Evolutionary conservation across 306 rosid genomes (phyloP).

Genomic region (apple (Malus domestica)): DNA sequence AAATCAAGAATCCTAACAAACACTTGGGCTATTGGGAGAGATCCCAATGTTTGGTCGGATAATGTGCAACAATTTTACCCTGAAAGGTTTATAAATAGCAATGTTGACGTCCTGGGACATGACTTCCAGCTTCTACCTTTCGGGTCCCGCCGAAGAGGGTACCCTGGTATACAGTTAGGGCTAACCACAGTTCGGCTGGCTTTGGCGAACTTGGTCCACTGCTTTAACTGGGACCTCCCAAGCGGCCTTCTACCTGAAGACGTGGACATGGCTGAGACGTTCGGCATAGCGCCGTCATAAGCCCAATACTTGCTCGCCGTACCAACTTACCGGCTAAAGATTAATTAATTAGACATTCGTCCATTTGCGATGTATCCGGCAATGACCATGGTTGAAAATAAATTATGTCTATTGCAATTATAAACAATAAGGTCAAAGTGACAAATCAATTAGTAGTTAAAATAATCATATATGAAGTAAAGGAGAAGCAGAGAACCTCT

Average conservation of each 20-base stretch:
- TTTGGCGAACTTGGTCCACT: conserved; percentile 24
- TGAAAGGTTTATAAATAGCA: conserved; percentile 22
- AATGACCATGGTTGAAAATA: too few relatives aligned
- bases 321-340: conserved; percentile 7
- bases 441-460: too few relatives aligned
- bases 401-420: too few relatives aligned
- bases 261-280: conserved; percentile 30
- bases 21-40: conserved; percentile 29
- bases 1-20: conserved; percentile 7
- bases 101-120: conserved; percentile 18
- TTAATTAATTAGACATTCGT: background rate
- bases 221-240: conserved; percentile 41
- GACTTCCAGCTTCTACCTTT: conserved; percentile 36
- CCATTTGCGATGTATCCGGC: background rate
- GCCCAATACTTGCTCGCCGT: conserved; percentile 1
- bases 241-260: background rate
- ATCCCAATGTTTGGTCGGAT: conserved; percentile 31
- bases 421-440: too few relatives aligned
- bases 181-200: background rate
- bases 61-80: conserved; percentile 31
- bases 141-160: conserved; percentile 18
- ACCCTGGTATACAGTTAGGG: conserved; percentile 8
- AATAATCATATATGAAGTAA: too few relatives aligned
- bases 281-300: conserved; percentile 3
- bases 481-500: too few relatives aligned